Evolutionary conservation across 495 filamentous ascomycete species (phyloP).

Genomic region (Lepraria neglecta): DNA sequence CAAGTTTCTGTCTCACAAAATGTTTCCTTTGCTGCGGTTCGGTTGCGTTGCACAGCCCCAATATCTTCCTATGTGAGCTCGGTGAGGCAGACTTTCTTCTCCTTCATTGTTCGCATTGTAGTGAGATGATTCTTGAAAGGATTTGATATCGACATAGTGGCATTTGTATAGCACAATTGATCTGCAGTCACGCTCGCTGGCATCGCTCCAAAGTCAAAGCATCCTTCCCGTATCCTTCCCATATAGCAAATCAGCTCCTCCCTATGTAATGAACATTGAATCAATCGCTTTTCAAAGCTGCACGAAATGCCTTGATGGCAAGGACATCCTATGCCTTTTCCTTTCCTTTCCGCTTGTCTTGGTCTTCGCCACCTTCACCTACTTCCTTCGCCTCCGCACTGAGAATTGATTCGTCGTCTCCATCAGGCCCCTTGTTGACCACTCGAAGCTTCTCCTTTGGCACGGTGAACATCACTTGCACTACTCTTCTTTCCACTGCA

Average conservation of each 20-base stretch:
- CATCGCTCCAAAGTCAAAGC: slow-evolving; percentile 4
- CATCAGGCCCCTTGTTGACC: slow-evolving; percentile 61
- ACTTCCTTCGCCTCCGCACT: slow-evolving; percentile 28
- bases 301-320: background rate
- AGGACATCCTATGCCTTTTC: slow-evolving; percentile 14
- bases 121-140: background rate
- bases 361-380: slow-evolving; percentile 23
- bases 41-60: slow-evolving; percentile 18
- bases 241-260: background rate
- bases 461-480: slow-evolving; percentile 92
- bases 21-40: slow-evolving; percentile 7
- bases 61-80: background rate
- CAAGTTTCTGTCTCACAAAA: slow-evolving; percentile 8
- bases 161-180: slow-evolving; percentile 1
- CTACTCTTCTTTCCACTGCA: slow-evolving; percentile 68
- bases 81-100: slow-evolving; percentile 12
- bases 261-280: slow-evolving; percentile 15
- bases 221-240: background rate
- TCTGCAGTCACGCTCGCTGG: slow-evolving; percentile 10
- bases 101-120: background rate
- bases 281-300: background rate
- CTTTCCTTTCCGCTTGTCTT: slow-evolving; percentile 27
- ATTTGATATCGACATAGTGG: background rate
- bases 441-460: slow-evolving; percentile 78
- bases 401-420: slow-evolving; percentile 42